A percentile compares a stretch with the other conserved stretches of the same genome.
Evolutionary conservation across 2,329 filamentous ascomycete genomes (phyloP).

Genomic region (Stachybotrys elegans): DNA sequence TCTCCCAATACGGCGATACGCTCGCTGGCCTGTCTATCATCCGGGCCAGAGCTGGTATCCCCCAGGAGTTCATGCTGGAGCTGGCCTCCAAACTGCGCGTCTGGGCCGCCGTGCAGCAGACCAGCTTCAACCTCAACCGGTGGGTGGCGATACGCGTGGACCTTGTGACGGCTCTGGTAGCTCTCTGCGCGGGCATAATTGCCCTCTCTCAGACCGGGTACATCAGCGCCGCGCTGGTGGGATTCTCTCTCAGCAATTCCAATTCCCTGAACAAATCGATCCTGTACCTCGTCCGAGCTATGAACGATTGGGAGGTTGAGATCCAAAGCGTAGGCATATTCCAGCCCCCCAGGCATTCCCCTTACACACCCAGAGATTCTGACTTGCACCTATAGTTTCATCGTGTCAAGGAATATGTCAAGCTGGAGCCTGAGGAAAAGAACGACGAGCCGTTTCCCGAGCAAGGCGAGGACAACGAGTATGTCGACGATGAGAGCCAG

Average conservation of each 20-base stretch:
- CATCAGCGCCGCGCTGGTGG: conserved; percentile 47
- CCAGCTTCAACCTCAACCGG: conserved; percentile 51
- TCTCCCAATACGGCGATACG: conserved; percentile 51
- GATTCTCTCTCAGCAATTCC: conserved; percentile 52
- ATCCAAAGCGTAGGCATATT: conserved; percentile 46
- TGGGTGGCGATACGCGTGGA: conserved; percentile 53
- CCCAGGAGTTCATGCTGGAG: conserved; percentile 39
- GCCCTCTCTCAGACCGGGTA: conserved; percentile 42
- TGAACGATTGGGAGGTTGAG: conserved; percentile 54
- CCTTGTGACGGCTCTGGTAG: conserved; percentile 47
- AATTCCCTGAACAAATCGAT: conserved; percentile 50
- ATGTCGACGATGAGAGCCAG: conserved; percentile 31
- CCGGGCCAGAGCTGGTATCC: conserved; percentile 44
- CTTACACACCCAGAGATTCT: conserved; percentile 13
- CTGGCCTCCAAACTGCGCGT: conserved; percentile 45
- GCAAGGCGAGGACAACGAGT: conserved; percentile 28
- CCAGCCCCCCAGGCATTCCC: not conserved
- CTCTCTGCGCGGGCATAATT: conserved; percentile 45
- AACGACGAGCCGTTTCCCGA: conserved; percentile 32
- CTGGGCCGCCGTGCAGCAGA: conserved; percentile 41
- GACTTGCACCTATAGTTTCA: conserved; percentile 33
- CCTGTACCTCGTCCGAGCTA: conserved; percentile 43
- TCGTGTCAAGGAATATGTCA: conserved; percentile 44
- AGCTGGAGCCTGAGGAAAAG: conserved; percentile 39
- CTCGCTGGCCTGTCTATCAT: conserved; percentile 46